A percentile compares a stretch with the other conserved stretches of the same genome.
phyloP scores from a whole-genome alignment of 495 filamentous ascomycete genomes.

The Glonium stellatum region DNA sequence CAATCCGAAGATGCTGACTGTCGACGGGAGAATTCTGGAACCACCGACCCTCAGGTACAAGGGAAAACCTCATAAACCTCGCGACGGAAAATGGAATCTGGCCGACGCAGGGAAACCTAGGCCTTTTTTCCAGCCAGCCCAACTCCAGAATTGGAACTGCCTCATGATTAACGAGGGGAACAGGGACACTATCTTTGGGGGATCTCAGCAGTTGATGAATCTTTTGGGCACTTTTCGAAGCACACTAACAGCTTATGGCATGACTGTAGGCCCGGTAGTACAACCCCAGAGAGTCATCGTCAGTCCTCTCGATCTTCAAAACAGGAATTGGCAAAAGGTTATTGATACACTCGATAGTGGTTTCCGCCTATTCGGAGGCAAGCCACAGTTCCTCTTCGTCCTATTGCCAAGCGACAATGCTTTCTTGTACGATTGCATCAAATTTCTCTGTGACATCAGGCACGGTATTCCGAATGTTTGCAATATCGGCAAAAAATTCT shows the following conservation, averaged over 20 bases:
- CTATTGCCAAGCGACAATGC: slow-evolving; percentile 49
- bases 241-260: slow-evolving; percentile 13
- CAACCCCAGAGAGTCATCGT: background rate
- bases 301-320: slow-evolving; percentile 2
- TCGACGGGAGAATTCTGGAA: slow-evolving; percentile 54
- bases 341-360: background rate
- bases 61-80: slow-evolving; percentile 26
- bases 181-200: slow-evolving; percentile 7
- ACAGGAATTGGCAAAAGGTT: background rate
- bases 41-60: slow-evolving; percentile 51
- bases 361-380: slow-evolving; percentile 6
- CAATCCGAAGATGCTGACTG: slow-evolving; percentile 51
- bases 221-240: slow-evolving; percentile 11
- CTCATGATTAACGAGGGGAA: slow-evolving; percentile 19
- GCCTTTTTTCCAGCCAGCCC: slow-evolving; percentile 13
- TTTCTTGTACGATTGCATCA: slow-evolving; percentile 59
- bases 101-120: slow-evolving; percentile 23
- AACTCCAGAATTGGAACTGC: slow-evolving; percentile 18
- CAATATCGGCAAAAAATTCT: slow-evolving; percentile 48
- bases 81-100: slow-evolving; percentile 54
- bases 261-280: slow-evolving; percentile 15
- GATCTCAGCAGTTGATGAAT: background rate
- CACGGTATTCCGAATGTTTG: slow-evolving; percentile 62
- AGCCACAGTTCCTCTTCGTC: slow-evolving; percentile 52
- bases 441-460: slow-evolving; percentile 56